These are phyloP conservation scores for Puccinia novopanici DNA, from an alignment of 1,284 basidiomycete species.

Conservation along the genomic window DNA sequence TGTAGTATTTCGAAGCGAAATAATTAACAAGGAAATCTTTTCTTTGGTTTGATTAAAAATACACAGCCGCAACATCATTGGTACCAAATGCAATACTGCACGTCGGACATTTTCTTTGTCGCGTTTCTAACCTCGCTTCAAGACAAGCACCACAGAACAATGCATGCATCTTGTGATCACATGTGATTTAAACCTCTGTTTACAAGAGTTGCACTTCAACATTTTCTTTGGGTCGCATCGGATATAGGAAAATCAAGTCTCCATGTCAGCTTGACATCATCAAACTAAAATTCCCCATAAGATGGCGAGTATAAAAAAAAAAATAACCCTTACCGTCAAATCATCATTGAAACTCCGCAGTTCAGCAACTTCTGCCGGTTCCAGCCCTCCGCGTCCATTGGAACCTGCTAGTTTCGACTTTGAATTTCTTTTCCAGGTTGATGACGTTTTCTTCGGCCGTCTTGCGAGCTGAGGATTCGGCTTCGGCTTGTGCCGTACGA, in stretches of 20 bases:
- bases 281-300: conserved; percentile 5
- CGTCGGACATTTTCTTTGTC: conserved; percentile 93
- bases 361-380: conserved; percentile 59
- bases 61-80: conserved; percentile 82
- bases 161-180: conserved; percentile 89
- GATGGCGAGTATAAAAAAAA: background rate
- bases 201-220: conserved; percentile 89
- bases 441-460: conserved; percentile 58
- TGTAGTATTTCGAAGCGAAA: no score
- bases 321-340: conserved; percentile 71
- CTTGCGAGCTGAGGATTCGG: conserved; percentile 56
- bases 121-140: conserved; percentile 80
- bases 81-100: conserved; percentile 82
- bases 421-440: conserved; percentile 58
- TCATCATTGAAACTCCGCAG: conserved; percentile 62
- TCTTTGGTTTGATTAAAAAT: no score
- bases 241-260: background rate
- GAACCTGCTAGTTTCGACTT: conserved; percentile 56
- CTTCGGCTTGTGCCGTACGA: conserved; percentile 59
- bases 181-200: conserved; percentile 77
- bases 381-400: conserved; percentile 62
- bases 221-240: conserved; percentile 67
- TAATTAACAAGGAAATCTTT: no score
- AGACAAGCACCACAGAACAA: conserved; percentile 65
- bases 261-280: background rate